Conservation (phyloP, 225 moss, liverwort and hornwort species). For the Lunularia cruciata region DNA sequence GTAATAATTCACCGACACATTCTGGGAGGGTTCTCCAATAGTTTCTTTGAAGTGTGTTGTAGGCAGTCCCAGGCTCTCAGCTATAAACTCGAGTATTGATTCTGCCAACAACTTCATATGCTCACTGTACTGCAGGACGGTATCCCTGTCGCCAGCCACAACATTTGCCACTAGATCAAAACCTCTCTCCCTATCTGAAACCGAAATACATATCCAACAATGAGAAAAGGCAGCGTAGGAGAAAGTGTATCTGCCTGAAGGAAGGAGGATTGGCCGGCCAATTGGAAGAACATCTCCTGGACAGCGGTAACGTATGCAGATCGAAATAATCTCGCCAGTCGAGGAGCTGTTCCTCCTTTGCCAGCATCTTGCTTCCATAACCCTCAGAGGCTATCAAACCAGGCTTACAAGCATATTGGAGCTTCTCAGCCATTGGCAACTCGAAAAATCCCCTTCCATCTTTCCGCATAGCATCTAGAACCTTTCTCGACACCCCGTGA, state of each 20-base stretch:
- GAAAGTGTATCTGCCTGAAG: slow-evolving; percentile 59
- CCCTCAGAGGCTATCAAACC: slow-evolving; percentile 79
- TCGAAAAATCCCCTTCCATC: slow-evolving; percentile 60
- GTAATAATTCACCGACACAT: slow-evolving; percentile 86
- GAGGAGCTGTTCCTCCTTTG: slow-evolving; percentile 88
- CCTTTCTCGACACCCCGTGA: slow-evolving; percentile 68
- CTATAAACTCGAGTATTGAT: slow-evolving; percentile 60
- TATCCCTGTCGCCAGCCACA: slow-evolving; percentile 62
- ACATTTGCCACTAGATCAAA: too few relatives aligned
- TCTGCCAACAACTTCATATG: slow-evolving; percentile 68
- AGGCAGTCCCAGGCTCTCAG: slow-evolving; percentile 75
- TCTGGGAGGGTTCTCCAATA: slow-evolving; percentile 56
- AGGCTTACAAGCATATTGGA: slow-evolving; percentile 65
- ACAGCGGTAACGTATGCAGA: slow-evolving; percentile 76
- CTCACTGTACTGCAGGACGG: slow-evolving; percentile 76
- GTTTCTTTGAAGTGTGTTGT: slow-evolving; percentile 44
- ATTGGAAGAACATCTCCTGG: slow-evolving; percentile 53
- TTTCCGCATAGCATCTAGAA: slow-evolving; percentile 58
- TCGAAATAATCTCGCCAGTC: slow-evolving; percentile 96
- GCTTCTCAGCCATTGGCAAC: slow-evolving; percentile 62
- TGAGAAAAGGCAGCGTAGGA: slow-evolving; percentile 40
- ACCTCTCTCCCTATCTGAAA: too few relatives aligned
- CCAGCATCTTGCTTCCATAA: slow-evolving; percentile 91
- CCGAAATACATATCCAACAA: too few relatives aligned
- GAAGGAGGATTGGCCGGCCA: slow-evolving; percentile 82